Percentiles rank a stretch among this genome's conserved stretches.
Evolutionary conservation across 1,284 basidiomycete species (phyloP).

Genomic region (Cryptococcus sp.): DNA sequence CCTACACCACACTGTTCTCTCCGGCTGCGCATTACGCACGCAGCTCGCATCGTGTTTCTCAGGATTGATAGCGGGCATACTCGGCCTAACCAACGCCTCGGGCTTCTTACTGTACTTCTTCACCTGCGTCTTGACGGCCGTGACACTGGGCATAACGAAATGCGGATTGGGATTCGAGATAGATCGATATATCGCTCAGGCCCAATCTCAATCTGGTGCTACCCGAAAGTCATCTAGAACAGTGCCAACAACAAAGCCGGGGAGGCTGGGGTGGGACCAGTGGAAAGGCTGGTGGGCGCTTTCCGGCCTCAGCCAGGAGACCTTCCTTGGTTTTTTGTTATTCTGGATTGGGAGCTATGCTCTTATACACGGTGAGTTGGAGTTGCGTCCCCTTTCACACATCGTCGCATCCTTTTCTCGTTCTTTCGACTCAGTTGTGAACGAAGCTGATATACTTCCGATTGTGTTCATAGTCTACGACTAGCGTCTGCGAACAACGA

Average conservation of each 20-base stretch:
- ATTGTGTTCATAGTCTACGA: neutral
- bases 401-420: neutral
- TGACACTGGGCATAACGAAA: conserved; percentile 67
- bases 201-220: conserved; percentile 17
- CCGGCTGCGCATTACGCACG: conserved; percentile 23
- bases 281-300: conserved; percentile 60
- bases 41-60: conserved; percentile 73
- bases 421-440: neutral
- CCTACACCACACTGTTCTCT: too few relatives aligned
- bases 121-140: conserved; percentile 67
- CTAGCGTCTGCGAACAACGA: too few relatives aligned
- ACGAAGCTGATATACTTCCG: neutral
- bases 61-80: conserved; percentile 78
- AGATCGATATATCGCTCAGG: conserved; percentile 39
- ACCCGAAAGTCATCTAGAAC: conserved; percentile 2
- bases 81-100: conserved; percentile 77
- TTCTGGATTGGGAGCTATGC: conserved; percentile 83
- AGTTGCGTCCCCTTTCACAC: conserved; percentile 6
- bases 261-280: conserved; percentile 53
- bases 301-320: conserved; percentile 79
- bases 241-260: conserved; percentile 62
- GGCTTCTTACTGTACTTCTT: conserved; percentile 77
- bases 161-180: conserved; percentile 64
- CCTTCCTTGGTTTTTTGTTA: conserved; percentile 78
- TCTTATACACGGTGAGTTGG: conserved; percentile 44